Evolutionary conservation across 2,329 filamentous ascomycete genomes (phyloP), one percentile per base, ranked within the genome.

Genomic region (Exophiala bonariae): DNA sequence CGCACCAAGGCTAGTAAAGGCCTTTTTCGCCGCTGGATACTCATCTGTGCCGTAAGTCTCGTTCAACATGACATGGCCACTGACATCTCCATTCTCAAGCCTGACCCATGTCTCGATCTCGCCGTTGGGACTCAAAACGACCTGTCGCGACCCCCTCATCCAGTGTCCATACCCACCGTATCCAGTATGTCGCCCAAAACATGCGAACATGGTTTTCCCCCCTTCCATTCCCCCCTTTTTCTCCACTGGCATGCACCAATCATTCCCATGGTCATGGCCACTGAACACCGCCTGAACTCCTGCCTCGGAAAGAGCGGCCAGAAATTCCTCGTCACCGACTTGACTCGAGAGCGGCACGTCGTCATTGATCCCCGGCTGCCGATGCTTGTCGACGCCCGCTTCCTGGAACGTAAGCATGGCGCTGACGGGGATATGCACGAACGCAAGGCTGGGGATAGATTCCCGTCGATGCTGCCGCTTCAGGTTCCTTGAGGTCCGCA

Each of bases 151-250:
- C 1, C 84, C 85, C 0, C 84, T 76, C 8, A 77, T 75, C 79
- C 79, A 86, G 36, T 72, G 71, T 0, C 83, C 81, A 56, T 88
- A 88, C 0, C 85, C 85, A 0, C 84, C 85, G 45, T 87, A 87
- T 0, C 85, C 85, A 0, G 81, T 77, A 55, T 85, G 83, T 54
- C 85, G 79, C 4, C 82, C 81, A 54, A 80, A 81, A 58, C 84
- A 86, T 56, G 77, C 49, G 34, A 66, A 61, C 4, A 72, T 42
- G 36, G 16, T 73, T 68, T n/a, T 72, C 58, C 2, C 73, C 74
- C 46, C 71, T 74, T 1, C 74, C 76, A 0, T 63, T 64, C 2
- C 67, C 19, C 14, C 61, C 61, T 35, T 60, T 63, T 10, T 57
- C 57, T 57, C 64, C 61, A 4, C 51, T 59, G 7, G 55, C 45